Percentiles rank a stretch among this genome's conserved stretches.
phyloP scores from a whole-genome alignment of 176 grass and related monocot species.

The Tuctoria greenei region DNA sequence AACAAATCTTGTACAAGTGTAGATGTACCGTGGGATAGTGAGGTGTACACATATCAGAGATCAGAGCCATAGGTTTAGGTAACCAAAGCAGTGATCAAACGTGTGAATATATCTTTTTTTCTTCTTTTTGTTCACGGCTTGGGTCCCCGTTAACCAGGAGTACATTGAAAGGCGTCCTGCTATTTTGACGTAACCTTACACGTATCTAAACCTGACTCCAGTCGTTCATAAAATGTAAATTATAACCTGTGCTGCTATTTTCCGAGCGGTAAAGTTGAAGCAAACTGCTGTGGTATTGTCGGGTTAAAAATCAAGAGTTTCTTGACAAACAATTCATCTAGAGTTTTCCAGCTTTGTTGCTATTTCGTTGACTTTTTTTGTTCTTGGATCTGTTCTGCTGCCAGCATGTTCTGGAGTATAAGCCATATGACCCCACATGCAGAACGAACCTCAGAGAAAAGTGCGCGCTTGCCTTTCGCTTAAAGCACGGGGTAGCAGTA shows the following conservation, averaged over 20 bases:
- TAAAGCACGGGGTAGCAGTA: background rate
- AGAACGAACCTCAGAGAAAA: background rate
- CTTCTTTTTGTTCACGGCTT: background rate
- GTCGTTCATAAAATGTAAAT: background rate
- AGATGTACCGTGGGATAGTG: background rate
- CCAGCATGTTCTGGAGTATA: background rate
- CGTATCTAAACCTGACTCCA: background rate
- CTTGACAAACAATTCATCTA: background rate
- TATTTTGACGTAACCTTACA: background rate
- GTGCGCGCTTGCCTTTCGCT: background rate
- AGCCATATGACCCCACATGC: background rate
- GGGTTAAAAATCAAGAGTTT: background rate
- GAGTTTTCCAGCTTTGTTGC: background rate
- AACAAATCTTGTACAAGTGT: background rate
- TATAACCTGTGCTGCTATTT: background rate
- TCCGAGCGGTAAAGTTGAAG: background rate
- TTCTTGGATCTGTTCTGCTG: background rate
- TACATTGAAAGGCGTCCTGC: background rate
- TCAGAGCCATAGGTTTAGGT: background rate
- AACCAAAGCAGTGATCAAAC: background rate
- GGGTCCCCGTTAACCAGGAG: background rate
- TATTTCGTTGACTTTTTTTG: background rate
- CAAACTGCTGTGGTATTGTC: background rate
- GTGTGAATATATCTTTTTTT: background rate
- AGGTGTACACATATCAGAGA: background rate